Evolutionary conservation across 1,284 basidiomycete genomes (phyloP), one percentile per base, ranked within the genome.

Genomic region (Pyrrhoderma noxium): DNA sequence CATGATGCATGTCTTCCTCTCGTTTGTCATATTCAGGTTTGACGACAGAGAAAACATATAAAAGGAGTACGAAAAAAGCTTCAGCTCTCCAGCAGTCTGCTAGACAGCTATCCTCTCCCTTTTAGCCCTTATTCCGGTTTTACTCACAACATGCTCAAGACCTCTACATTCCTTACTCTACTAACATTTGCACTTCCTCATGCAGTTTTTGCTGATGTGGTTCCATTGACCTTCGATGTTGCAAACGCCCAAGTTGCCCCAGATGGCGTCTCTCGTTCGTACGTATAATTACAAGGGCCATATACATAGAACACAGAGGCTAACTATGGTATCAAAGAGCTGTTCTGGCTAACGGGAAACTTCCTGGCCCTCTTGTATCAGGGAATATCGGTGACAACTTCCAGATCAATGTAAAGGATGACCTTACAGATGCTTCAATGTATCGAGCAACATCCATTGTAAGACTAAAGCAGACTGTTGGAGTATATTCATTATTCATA

Each of bases 371-470:
- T 19, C 46, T 60, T 8, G 47, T 60, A 37, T 52, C 51, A 21
- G 59, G 50, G 23, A 59, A 59, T 42, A 55, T 51, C 22, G 59
- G 58, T 4, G 59, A 60, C 38, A 51, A 54, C 25, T 37, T 60
- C 21, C 51, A 54, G 41, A 36, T 56, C 21, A 56, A 49, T 36
- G 54, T 56, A 3, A 38, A 14, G 18, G 51, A 56, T 23, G 31
- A 56, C 14, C 49, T 62, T 5, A 56, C 57, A 8, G 56, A 62
- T 43, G 23, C 41, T 8, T 44, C 52, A 3, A 59, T 61, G 58
- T 45, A 58, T 47, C 56, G 53, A 4, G 49, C 57, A 8, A 67
- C 65, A 16, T 60, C 61, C 9, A 59, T 65, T 21, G 65, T 62
- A 52, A 23, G 57, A n/a, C 55, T 8, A 21, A 19, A 7, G 40